Percentiles rank a stretch among this genome's conserved stretches.
These are phyloP conservation scores for Malassezia nana DNA, from an alignment of 1,284 basidiomycete species.

Conservation along the genomic window DNA sequence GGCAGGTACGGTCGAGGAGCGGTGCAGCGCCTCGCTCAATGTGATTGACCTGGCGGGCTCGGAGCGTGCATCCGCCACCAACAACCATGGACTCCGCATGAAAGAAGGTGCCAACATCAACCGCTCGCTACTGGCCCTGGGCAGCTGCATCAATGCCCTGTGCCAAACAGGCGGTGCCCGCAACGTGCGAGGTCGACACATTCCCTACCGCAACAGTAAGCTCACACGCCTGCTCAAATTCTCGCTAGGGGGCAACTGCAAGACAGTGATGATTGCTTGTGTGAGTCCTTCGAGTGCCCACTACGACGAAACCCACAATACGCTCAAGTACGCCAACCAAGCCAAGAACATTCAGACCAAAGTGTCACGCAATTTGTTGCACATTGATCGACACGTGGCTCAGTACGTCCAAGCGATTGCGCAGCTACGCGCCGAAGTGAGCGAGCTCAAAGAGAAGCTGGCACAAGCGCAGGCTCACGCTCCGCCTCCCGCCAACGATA, in stretches of 20 bases:
- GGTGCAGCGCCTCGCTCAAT: constrained; percentile 44
- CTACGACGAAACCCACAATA: constrained; percentile 48
- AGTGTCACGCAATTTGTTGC: constrained; percentile 45
- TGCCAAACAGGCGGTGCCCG: constrained; percentile 36
- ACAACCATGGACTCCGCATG: constrained; percentile 47
- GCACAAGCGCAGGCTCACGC: constrained; percentile 53
- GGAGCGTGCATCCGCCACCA: constrained; percentile 44
- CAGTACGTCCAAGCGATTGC: constrained; percentile 74
- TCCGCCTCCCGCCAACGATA: background rate
- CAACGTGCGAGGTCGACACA: constrained; percentile 25
- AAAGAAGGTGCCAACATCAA: constrained; percentile 49
- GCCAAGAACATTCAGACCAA: constrained; percentile 49
- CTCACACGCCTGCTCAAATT: constrained; percentile 47
- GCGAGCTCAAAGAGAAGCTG: constrained; percentile 74
- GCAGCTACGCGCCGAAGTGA: constrained; percentile 68
- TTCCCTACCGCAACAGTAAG: constrained; percentile 47
- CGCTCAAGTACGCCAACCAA: constrained; percentile 48
- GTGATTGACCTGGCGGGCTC: constrained; percentile 48
- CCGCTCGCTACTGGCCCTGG: constrained; percentile 45
- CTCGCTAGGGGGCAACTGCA: constrained; percentile 48
- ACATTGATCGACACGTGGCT: constrained; percentile 46
- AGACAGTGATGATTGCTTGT: constrained; percentile 48
- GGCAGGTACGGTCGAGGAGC: constrained; percentile 38
- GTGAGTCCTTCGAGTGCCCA: constrained; percentile 45
- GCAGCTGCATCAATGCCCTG: constrained; percentile 48